These are phyloP conservation scores for Lactarius sanguifluus DNA, from an alignment of 768 basidiomycete genomes.

Conservation along the genomic window DNA sequence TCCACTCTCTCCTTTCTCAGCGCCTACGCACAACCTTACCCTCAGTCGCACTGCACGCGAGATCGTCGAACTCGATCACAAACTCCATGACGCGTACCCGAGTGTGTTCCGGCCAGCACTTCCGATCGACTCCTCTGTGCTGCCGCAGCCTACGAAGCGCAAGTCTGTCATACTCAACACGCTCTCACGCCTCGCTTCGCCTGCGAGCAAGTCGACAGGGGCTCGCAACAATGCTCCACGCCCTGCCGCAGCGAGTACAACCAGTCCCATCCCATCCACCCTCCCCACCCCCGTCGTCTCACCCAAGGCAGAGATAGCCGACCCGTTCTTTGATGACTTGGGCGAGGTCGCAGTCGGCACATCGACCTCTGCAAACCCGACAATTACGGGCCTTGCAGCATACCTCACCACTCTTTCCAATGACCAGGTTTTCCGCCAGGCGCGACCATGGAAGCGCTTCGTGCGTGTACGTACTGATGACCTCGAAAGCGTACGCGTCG, in stretches of 20 bases:
- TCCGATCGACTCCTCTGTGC: constrained; percentile 55
- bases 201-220: constrained; percentile 50
- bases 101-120: constrained; percentile 56
- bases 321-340: constrained; percentile 53
- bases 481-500: constrained; percentile 80
- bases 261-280: constrained; percentile 38
- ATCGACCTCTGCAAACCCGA: constrained; percentile 35
- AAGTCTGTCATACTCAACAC: constrained; percentile 86
- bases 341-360: constrained; percentile 30
- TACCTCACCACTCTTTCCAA: constrained; percentile 82
- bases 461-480: constrained; percentile 85
- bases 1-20: constrained; percentile 42
- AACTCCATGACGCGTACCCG: constrained; percentile 67
- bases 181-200: constrained; percentile 78
- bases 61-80: constrained; percentile 77
- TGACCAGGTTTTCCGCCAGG: constrained; percentile 56
- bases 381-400: constrained; percentile 62
- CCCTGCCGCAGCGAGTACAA: constrained; percentile 25
- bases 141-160: constrained; percentile 63
- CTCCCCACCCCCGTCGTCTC: constrained; percentile 48
- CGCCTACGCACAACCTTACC: constrained; percentile 87
- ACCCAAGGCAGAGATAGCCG: constrained; percentile 55
- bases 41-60: constrained; percentile 76
- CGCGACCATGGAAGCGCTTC: constrained; percentile 81
- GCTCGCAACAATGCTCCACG: constrained; percentile 36